Evolutionary conservation across 768 basidiomycete species (phyloP).

Genomic region (Hygrophoropsis aurantiaca): DNA sequence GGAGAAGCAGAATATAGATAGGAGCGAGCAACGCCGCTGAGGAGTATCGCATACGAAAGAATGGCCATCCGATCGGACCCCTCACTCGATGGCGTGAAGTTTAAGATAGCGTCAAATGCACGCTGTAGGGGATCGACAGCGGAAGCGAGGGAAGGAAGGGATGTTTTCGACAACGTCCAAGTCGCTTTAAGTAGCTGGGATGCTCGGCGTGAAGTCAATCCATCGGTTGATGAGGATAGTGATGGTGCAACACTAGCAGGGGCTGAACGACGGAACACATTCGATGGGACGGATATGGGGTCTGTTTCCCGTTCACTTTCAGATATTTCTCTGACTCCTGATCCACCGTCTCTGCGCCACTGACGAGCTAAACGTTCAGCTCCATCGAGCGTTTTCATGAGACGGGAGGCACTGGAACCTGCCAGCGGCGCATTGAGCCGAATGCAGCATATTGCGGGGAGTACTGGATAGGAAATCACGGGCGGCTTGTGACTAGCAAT

Average conservation of each 20-base stretch:
- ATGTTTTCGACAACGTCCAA: slow-evolving; percentile 6
- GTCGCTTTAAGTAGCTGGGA: slow-evolving; percentile 1
- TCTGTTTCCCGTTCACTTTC: slow-evolving; percentile 21
- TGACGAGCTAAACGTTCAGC: slow-evolving; percentile 37
- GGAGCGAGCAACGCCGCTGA: slow-evolving; percentile 38
- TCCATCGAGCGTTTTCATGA: slow-evolving; percentile 38
- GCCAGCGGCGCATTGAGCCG: slow-evolving; percentile 31
- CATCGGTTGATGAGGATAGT: slow-evolving; percentile 2
- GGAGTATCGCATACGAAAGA: slow-evolving; percentile 39
- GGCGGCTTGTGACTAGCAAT: slow-evolving; percentile 35
- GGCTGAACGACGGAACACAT: slow-evolving; percentile 11
- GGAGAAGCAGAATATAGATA: slow-evolving; percentile 28
- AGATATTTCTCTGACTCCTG: slow-evolving; percentile 20
- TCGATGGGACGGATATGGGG: slow-evolving; percentile 21
- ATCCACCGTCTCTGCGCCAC: slow-evolving; percentile 34
- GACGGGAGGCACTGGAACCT: slow-evolving; percentile 32
- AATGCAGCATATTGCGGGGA: slow-evolving; percentile 34
- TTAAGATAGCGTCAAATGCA: slow-evolving; percentile 38
- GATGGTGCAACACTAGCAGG: neutral
- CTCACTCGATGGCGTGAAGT: slow-evolving; percentile 29
- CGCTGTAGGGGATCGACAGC: slow-evolving; percentile 30
- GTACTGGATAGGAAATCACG: slow-evolving; percentile 21
- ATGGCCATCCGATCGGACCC: slow-evolving; percentile 29
- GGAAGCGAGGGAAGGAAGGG: slow-evolving; percentile 13
- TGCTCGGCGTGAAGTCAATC: neutral